A percentile compares a stretch with the other conserved stretches of the same genome.
These are phyloP conservation scores for Chlorella sp. DNA, from an alignment of 139 green algal genomes.

Conservation along the genomic window DNA sequence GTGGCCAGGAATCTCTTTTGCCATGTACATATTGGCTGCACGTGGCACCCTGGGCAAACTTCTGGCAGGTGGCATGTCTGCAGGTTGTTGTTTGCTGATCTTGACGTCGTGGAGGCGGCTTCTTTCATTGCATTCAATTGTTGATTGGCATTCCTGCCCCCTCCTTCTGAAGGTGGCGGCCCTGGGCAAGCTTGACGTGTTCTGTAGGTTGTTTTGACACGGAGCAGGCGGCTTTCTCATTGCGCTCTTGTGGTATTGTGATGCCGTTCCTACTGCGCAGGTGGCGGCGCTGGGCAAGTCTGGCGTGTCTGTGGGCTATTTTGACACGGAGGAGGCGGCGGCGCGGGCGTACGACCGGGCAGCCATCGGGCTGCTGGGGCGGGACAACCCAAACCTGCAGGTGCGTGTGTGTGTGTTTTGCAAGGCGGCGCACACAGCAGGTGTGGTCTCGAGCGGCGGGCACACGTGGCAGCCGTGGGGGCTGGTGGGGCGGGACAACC, in stretches of 20 bases:
- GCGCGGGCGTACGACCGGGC: conserved; percentile 71
- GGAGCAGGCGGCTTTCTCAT: too few species aligned
- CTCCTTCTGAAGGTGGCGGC: too few species aligned
- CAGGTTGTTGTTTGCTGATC: too few species aligned
- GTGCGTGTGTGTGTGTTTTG: not conserved
- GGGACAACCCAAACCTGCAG: conserved; percentile 58
- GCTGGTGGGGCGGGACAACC: conserved; percentile 67
- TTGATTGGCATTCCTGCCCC: too few species aligned
- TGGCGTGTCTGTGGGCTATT: conserved; percentile 74
- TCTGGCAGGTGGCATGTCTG: too few species aligned
- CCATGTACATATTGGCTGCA: too few species aligned
- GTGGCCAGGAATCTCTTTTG: too few species aligned
- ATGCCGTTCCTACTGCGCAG: not conserved
- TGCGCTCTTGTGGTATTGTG: not conserved
- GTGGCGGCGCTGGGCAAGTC: conserved; percentile 72
- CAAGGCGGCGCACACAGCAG: not conserved
- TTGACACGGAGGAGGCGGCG: conserved; percentile 68
- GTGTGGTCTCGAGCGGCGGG: conserved; percentile 23
- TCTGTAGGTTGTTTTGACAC: too few species aligned
- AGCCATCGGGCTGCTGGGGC: conserved; percentile 76
- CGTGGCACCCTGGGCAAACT: too few species aligned
- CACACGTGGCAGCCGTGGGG: conserved; percentile 77
- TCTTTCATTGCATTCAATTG: too few species aligned
- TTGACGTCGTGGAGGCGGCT: too few species aligned
- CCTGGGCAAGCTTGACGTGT: too few species aligned